These are phyloP conservation scores for Pseudonitzschia delicatissima DNA, from an alignment of 108 stramenopile genomes.

Conservation along the genomic window DNA sequence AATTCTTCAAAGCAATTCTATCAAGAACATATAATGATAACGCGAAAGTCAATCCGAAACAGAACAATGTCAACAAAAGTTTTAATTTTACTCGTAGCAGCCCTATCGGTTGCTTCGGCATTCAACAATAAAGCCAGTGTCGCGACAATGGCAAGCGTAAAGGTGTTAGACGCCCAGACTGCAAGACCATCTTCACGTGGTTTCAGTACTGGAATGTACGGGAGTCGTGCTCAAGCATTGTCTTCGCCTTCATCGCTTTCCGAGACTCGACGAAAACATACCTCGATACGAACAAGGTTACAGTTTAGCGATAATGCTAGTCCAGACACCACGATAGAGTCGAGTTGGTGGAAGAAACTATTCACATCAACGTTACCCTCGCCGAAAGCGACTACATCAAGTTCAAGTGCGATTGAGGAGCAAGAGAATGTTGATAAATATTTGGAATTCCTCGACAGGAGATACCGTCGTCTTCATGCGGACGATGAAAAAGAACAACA, in stretches of 20 bases:
- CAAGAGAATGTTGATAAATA: slow-evolving; percentile 48
- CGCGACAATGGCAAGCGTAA: neutral
- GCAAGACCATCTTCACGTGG: neutral
- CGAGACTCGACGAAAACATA: neutral
- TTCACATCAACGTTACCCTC: neutral
- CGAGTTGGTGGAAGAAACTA: slow-evolving; percentile 7
- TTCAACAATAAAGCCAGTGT: neutral
- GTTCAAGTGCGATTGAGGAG: slow-evolving; percentile 6
- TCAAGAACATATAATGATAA: too few relatives aligned
- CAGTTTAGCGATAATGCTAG: neutral
- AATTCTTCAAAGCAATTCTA: too few relatives aligned
- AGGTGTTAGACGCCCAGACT: neutral
- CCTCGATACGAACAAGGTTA: neutral
- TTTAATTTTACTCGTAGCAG: neutral
- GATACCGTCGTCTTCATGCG: slow-evolving; percentile 42
- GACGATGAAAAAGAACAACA: slow-evolving; percentile 19
- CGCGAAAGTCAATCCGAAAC: neutral
- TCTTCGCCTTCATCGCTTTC: slow-evolving; percentile 11
- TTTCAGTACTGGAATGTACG: neutral
- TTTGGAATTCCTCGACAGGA: slow-evolving; percentile 42
- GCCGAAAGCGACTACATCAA: neutral
- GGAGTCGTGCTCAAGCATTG: neutral
- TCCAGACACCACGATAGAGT: neutral
- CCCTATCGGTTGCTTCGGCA: neutral
- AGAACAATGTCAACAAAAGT: neutral